These are phyloP conservation scores for Sequoiadendron giganteum DNA, from an alignment of 75 land plant species.

Conservation along the genomic window DNA sequence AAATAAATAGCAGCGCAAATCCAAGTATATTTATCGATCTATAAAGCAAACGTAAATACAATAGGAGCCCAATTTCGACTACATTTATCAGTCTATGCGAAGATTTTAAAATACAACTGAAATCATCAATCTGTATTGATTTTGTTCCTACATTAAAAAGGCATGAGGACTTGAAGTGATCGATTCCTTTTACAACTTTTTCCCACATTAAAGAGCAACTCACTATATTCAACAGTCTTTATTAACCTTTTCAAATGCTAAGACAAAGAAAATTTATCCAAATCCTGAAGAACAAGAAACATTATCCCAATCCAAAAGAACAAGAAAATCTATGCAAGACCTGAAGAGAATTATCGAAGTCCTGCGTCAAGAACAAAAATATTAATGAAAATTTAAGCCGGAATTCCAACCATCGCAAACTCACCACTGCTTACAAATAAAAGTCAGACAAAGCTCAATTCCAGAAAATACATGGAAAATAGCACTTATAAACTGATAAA, in stretches of 20 bases:
- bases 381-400: not conserved
- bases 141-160: not conserved
- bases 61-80: not conserved
- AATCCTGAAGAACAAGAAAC: not conserved
- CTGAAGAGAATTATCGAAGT: not conserved
- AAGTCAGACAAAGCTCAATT: not conserved
- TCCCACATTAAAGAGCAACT: no score
- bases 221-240: not conserved
- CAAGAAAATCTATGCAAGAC: not conserved
- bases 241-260: not conserved
- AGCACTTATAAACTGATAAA: not conserved
- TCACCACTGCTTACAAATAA: not conserved
- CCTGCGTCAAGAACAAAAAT: not conserved
- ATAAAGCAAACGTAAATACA: no score
- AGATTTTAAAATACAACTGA: not conserved
- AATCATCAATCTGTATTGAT: not conserved
- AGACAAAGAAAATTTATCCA: not conserved
- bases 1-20: not conserved
- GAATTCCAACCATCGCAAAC: not conserved
- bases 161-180: no score
- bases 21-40: not conserved
- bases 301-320: not conserved
- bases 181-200: no score
- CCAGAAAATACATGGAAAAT: not conserved
- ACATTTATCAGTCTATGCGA: not conserved